Percentiles rank a stretch among this genome's conserved stretches.
These are phyloP conservation scores for Diatrype stigma DNA, from an alignment of 2,329 filamentous ascomycete species.

Conservation along the genomic window DNA sequence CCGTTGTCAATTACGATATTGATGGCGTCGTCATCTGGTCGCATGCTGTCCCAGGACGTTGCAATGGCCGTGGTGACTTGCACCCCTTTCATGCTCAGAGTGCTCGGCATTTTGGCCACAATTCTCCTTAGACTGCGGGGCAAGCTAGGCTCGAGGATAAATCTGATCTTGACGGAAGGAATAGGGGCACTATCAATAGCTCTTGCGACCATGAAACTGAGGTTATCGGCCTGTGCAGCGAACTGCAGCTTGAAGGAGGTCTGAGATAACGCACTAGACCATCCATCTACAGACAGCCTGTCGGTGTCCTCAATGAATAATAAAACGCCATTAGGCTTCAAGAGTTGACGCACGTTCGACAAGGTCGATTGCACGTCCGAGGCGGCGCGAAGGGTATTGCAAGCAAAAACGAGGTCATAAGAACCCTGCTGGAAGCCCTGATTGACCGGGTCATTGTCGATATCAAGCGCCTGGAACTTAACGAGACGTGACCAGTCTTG, in stretches of 20 bases:
- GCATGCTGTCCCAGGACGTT: background rate
- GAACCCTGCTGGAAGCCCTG: background rate
- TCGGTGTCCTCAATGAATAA: background rate
- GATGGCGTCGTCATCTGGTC: background rate
- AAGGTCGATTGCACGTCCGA: background rate
- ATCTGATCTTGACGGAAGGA: background rate
- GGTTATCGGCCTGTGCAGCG: background rate
- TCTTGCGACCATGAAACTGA: background rate
- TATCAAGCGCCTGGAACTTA: background rate
- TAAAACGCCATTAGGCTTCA: background rate
- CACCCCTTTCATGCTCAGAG: background rate
- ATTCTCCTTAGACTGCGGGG: background rate
- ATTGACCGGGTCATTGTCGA: background rate
- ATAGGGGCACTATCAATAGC: background rate
- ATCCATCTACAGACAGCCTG: background rate
- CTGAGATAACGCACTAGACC: background rate
- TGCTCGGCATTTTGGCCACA: background rate
- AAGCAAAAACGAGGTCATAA: background rate
- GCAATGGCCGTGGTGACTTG: background rate
- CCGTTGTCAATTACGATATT: background rate
- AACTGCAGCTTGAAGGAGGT: background rate
- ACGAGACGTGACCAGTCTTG: background rate
- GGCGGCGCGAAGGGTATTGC: background rate
- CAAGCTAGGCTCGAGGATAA: background rate
- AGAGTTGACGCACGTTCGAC: background rate